Conservation (phyloP, 2,329 filamentous ascomycete genomes). For the Ophiostoma populinum region DNA sequence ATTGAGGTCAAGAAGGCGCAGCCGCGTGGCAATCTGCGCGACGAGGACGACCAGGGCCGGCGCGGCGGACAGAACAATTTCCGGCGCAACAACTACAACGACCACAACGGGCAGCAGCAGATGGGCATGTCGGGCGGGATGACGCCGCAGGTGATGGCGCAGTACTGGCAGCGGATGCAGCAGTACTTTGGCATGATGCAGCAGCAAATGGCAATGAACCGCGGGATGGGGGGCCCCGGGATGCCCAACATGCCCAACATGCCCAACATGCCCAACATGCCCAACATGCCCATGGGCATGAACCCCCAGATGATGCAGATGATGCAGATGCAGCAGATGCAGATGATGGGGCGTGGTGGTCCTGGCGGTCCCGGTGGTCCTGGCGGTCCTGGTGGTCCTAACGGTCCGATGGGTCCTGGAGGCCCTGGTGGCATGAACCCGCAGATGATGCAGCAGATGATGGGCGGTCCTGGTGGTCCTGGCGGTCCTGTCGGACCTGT, state of each 20-base stretch:
- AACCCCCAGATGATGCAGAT: conserved; percentile 32
- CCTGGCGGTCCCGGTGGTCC: no score
- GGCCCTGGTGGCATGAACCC: conserved; percentile 49
- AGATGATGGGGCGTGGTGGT: no score
- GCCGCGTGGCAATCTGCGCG: conserved; percentile 81
- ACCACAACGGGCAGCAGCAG: conserved; percentile 22
- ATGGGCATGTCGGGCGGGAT: conserved; percentile 39
- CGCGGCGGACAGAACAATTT: conserved; percentile 36
- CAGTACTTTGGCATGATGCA: conserved; percentile 94
- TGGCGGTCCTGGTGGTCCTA: no score
- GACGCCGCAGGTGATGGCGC: conserved; percentile 94
- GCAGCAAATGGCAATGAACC: conserved; percentile 76
- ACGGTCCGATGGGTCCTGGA: no score
- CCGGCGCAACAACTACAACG: conserved; percentile 20
- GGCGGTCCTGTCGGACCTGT: conserved; percentile 3
- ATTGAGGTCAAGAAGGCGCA: conserved; percentile 99
- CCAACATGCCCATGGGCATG: conserved; percentile 8
- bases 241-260: conserved; percentile 30
- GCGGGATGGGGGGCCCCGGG: conserved; percentile 37
- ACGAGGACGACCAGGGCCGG: conserved; percentile 61
- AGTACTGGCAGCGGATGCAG: conserved; percentile 98
- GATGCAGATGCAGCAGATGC: conserved; percentile 31
- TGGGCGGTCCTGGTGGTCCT: conserved; percentile 17
- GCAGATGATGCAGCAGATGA: conserved; percentile 42
- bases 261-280: conserved; percentile 35